A percentile compares a stretch with the other conserved stretches of the same genome.
Conservation (phyloP, 768 basidiomycete genomes). For the Tremella mesenterica region DNA sequence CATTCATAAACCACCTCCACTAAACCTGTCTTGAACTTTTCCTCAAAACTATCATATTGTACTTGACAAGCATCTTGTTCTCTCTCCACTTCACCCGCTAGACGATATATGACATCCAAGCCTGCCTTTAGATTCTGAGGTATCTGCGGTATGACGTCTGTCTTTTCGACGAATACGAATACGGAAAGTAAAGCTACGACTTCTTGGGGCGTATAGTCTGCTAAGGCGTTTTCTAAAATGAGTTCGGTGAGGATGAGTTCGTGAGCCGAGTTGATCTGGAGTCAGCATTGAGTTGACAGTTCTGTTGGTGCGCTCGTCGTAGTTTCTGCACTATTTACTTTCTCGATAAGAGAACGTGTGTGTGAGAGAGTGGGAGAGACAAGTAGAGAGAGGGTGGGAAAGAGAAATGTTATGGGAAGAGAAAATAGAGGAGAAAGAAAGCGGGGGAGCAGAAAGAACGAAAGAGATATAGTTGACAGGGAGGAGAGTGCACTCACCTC, state of each 20-base stretch:
- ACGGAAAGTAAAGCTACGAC: slow-evolving; percentile 91
- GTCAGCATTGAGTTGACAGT: not conserved
- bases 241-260: slow-evolving; percentile 94
- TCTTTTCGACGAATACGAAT: slow-evolving; percentile 98
- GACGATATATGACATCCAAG: slow-evolving; percentile 63
- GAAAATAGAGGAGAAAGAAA: no score
- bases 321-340: no score
- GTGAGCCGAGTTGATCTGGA: slow-evolving; percentile 93
- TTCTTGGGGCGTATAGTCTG: slow-evolving; percentile 84
- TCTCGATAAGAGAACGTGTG: no score
- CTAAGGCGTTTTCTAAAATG: slow-evolving; percentile 89
- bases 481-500: no score
- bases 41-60: slow-evolving; percentile 65
- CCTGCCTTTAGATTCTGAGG: slow-evolving; percentile 73
- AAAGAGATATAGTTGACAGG: slow-evolving; percentile 1
- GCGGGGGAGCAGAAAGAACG: no score
- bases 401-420: no score
- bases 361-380: no score
- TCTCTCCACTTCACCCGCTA: slow-evolving; percentile 66
- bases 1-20: slow-evolving; percentile 98
- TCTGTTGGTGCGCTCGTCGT: no score
- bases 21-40: slow-evolving; percentile 76
- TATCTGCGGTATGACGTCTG: slow-evolving; percentile 74
- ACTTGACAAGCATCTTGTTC: slow-evolving; percentile 78
- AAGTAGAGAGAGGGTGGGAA: no score